Evolutionary conservation across 2,329 filamentous ascomycete species (phyloP), one percentile per base, ranked within the genome.

Genomic region (Neofusicoccum laricinum): DNA sequence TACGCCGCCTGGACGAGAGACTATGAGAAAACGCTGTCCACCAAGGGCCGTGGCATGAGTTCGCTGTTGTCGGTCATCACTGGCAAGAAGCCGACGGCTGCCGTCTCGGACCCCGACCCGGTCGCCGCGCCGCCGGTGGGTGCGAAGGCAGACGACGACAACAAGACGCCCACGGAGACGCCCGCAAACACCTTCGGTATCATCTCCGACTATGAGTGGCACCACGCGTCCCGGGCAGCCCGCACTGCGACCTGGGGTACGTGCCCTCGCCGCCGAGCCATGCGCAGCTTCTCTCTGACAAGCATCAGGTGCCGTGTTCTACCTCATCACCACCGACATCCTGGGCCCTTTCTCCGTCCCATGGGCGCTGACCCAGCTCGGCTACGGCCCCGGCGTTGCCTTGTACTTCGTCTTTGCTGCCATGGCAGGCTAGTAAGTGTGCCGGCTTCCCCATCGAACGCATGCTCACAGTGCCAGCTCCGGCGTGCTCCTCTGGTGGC

Each of bases 301-400:
- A 7, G 19, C 4, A 4, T 6, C 67, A 17, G 51, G 57, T 12
- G 70, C 73, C 7, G 66, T 75, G 58, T 82, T 82, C 70, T 83
- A 79, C 67, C 69, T 81, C 41, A 79, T 81, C 63, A 81, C 79
- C 1, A 81, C 79, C 2, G 78, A 81, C 64, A 74, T 79, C 30
- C 71, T 79, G 1, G 77, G 77, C 3, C 75, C 75, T 1, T 77
- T 70, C 66, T 71, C 69, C 48, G 71, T 75, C 3, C 75, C 75
- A 15, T 77, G 72, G 69, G 72, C 74, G 1, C 66, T 75, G 14
- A 64, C 67, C 10, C 68, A 71, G 48, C 69, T 75, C 65, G 72
- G 72, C 0, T 76, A 71, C 49, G 75, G 76, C 8, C 76, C 76
- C 38, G 76, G 76, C n/a, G 67, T 76, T 14, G 69, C 71, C 17